Base-by-base conservation (phyloP, 441 rosid genomes). In the Arabidopsis lyrata region DNA sequence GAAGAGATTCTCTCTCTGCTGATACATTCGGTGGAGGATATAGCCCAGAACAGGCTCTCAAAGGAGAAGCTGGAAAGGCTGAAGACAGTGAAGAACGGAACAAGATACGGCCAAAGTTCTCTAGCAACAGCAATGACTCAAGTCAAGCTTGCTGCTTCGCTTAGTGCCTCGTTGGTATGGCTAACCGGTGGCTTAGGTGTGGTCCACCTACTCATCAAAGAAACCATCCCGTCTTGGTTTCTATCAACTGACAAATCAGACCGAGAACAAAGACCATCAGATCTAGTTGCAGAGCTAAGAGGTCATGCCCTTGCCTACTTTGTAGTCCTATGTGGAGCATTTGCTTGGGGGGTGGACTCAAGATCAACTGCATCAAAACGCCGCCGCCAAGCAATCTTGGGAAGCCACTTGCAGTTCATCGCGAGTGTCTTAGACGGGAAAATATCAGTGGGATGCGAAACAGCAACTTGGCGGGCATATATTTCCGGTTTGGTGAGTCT, bases 171-270 rank as follows among this genome's bases (percentile, higher is more conserved):
- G 4, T 81, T 89, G 35, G 88, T 89, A 35, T 87, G 95, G 92
- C 78, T 88, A 74, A 86, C 90, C 0, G 95, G 95, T 5, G 89
- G 90, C 38, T 75, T 79, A 65, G 82, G 84, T 52, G 84, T 84
- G 70, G 88, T 89, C 65, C 92, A 87, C 59, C 73, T 84, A 5
- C 77, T 89, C 79, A 79, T 89, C 42, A 86, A 85, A 77, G 95
- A 89, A 80, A 87, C 86, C 13, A 63, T 89, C 31, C 95, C 92
- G 10, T 89, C 92, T 38, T 89, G 95, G 95, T 86, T 89, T 55
- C 70, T 89, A 48, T 83, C 92, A 0, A 83, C 78, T 69, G 96
- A 92, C 75, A 78, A 80, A 68, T 78, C 92, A 2, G 91, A 82
- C 58, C 78, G 58, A 63, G 86, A 84, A 52, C 75, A 79, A 79